A percentile compares a stretch with the other conserved stretches of the same genome.
Evolutionary conservation across 73 alveolate species (phyloP).

Genomic region (Halteria grandinella): DNA sequence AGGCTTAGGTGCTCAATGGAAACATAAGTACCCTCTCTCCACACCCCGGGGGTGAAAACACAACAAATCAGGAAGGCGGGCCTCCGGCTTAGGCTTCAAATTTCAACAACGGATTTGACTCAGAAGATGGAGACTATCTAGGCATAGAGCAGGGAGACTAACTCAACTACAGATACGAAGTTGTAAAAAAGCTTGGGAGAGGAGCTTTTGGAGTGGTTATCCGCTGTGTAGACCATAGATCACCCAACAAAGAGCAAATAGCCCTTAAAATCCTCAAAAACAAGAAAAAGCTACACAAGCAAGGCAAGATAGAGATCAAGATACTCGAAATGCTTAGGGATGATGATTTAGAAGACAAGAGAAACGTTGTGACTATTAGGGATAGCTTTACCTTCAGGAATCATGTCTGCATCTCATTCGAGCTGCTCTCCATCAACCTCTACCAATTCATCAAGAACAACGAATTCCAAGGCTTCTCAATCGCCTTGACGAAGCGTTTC

Average conservation of each 20-base stretch:
- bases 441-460: constrained; percentile 77
- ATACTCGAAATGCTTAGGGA: constrained; percentile 77
- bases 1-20: too few relatives aligned
- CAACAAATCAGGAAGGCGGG: neutral
- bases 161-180: constrained; percentile 91
- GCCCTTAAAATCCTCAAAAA: constrained; percentile 94
- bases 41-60: neutral
- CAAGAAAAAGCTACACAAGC: constrained; percentile 86
- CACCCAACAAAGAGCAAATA: constrained; percentile 75
- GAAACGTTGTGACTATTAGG: constrained; percentile 74
- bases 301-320: constrained; percentile 92
- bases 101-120: constrained; percentile 70
- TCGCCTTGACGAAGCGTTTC: constrained; percentile 67
- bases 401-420: constrained; percentile 86
- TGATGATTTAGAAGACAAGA: constrained; percentile 74
- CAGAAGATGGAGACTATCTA: constrained; percentile 90
- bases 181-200: constrained; percentile 84
- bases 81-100: neutral
- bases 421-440: constrained; percentile 76
- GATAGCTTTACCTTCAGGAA: constrained; percentile 81
- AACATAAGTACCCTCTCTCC: neutral
- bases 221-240: constrained; percentile 91
- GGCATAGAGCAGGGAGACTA: constrained; percentile 85
- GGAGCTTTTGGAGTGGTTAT: constrained; percentile 98
- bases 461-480: constrained; percentile 78